These are phyloP conservation scores for Martiniozyma asiatica DNA, from an alignment of 1,139 yeast genomes.

Conservation along the genomic window DNA sequence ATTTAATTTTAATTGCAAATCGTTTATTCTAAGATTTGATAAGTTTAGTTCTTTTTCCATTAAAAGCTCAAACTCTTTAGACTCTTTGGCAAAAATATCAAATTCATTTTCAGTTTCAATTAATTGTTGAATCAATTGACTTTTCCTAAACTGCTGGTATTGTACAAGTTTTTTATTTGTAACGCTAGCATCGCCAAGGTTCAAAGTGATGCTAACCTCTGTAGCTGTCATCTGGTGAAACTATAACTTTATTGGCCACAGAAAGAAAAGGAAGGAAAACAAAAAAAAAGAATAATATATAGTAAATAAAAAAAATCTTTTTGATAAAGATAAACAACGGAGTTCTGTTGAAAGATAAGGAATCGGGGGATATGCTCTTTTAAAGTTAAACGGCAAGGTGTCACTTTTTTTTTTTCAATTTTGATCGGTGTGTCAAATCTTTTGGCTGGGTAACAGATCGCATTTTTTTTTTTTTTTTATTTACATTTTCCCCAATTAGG, in stretches of 20 bases:
- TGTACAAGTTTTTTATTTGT: not conserved
- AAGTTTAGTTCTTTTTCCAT: conserved; percentile 13
- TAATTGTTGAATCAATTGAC: conserved; percentile 12
- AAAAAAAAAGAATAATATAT: no score
- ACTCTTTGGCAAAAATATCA: conserved; percentile 12
- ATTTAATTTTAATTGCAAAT: conserved; percentile 1
- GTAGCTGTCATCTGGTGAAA: not conserved
- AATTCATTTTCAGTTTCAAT: conserved; percentile 15
- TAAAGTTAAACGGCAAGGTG: not conserved
- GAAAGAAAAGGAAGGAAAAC: no score
- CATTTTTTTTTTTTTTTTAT: no score
- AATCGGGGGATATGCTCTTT: not conserved
- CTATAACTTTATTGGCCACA: not conserved
- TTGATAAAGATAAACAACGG: no score
- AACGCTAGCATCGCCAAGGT: no score
- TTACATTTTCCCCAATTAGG: conserved; percentile 6
- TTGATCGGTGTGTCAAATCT: not conserved
- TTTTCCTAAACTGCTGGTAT: conserved; percentile 6
- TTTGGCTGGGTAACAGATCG: no score
- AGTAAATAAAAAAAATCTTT: no score
- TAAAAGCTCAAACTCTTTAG: conserved; percentile 18
- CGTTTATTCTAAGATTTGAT: not conserved
- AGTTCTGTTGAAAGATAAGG: not conserved
- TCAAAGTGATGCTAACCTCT: not conserved
- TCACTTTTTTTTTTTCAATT: not conserved